These are phyloP conservation scores for Xylaria arbuscula DNA, from an alignment of 2,329 filamentous ascomycete species.

Conservation along the genomic window DNA sequence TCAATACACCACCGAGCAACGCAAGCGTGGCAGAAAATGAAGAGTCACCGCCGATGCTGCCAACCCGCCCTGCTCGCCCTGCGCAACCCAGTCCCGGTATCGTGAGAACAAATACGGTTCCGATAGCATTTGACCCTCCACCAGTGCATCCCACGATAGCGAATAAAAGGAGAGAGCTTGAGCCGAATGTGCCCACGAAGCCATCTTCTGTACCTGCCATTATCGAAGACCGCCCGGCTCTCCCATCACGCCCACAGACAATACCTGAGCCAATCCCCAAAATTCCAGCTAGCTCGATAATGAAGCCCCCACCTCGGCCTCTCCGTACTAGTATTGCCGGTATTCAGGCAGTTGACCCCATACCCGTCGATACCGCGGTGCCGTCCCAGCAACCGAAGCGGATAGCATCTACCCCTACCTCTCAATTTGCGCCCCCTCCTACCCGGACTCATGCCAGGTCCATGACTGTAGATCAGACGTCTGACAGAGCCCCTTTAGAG, in stretches of 20 bases:
- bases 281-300: slow-evolving; percentile 44
- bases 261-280: slow-evolving; percentile 50
- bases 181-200: slow-evolving; percentile 55
- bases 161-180: slow-evolving; percentile 57
- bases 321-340: slow-evolving; percentile 52
- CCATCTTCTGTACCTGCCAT: slow-evolving; percentile 55
- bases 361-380: slow-evolving; percentile 40
- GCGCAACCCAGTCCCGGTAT: slow-evolving; percentile 52
- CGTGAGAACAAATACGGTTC: slow-evolving; percentile 50
- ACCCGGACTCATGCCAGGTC: slow-evolving; percentile 59
- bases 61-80: slow-evolving; percentile 59
- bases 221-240: slow-evolving; percentile 59
- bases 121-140: slow-evolving; percentile 61
- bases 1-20: slow-evolving; percentile 85
- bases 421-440: slow-evolving; percentile 57
- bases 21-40: slow-evolving; percentile 68
- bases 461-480: slow-evolving; percentile 61
- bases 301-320: slow-evolving; percentile 59
- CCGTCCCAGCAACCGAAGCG: slow-evolving; percentile 52
- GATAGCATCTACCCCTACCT: slow-evolving; percentile 59
- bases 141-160: slow-evolving; percentile 63
- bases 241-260: slow-evolving; percentile 62
- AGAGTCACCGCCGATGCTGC: slow-evolving; percentile 60
- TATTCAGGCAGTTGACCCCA: slow-evolving; percentile 40
- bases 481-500: slow-evolving; percentile 54